Evolutionary conservation across 2,329 filamentous ascomycete genomes (phyloP).

Genomic region (Nemania bipapillata): DNA sequence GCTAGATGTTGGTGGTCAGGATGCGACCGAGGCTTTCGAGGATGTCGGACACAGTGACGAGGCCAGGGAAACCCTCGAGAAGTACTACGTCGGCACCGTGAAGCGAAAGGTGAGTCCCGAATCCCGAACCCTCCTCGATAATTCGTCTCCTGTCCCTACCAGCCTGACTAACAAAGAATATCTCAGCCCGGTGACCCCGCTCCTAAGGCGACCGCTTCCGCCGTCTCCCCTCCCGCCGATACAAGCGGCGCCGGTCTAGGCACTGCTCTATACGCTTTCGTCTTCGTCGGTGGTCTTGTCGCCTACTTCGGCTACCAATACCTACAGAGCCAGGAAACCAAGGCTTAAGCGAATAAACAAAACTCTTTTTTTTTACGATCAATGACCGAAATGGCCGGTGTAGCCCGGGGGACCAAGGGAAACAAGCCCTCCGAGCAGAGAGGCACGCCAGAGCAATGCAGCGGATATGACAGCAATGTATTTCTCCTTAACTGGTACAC

Average conservation of each 20-base stretch:
- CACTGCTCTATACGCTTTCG: conserved; percentile 81
- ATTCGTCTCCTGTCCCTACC: background rate
- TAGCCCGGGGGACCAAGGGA: conserved; percentile 28
- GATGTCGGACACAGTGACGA: conserved; percentile 99
- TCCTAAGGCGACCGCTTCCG: conserved; percentile 68
- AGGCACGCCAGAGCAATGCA: conserved; percentile 23
- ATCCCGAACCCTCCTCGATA: conserved; percentile 29
- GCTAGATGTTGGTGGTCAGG: conserved; percentile 93
- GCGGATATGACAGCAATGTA: conserved; percentile 37
- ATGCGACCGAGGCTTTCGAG: conserved; percentile 97
- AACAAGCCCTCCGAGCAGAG: conserved; percentile 32
- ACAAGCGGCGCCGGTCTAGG: conserved; percentile 70
- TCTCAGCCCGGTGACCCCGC: conserved; percentile 78
- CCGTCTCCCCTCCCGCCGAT: conserved; percentile 62
- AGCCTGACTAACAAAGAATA: conserved; percentile 16
- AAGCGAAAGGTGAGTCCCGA: conserved; percentile 77
- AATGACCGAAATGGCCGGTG: conserved; percentile 15
- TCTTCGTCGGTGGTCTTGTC: conserved; percentile 78
- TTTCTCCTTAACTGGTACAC: conserved; percentile 34
- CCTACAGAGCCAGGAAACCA: conserved; percentile 69
- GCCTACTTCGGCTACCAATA: conserved; percentile 90
- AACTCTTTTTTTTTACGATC: conserved; percentile 17
- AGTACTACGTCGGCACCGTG: conserved; percentile 77
- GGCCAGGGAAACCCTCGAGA: conserved; percentile 90
- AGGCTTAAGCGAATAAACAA: conserved; percentile 39